Evolutionary conservation across 106 monocot genomes (phyloP).

Genomic region (Dactylorhiza incarnata): DNA sequence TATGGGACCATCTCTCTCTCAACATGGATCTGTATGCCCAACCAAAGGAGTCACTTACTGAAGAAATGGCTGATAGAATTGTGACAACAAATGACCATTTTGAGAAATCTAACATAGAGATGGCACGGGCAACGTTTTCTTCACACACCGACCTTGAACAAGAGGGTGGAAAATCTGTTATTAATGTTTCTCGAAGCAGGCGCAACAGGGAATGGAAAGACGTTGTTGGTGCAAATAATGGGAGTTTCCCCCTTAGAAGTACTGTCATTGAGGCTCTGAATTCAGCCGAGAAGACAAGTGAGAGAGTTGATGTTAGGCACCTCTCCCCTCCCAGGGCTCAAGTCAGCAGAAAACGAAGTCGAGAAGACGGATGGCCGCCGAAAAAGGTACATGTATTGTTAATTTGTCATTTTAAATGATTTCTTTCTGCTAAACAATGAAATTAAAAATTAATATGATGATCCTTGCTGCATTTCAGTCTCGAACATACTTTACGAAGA

Average conservation of each 20-base stretch:
- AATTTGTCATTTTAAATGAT: not conserved
- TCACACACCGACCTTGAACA: conserved; percentile 22
- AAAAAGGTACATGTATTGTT: conserved; percentile 36
- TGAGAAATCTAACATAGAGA: conserved; percentile 14
- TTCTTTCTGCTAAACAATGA: not conserved
- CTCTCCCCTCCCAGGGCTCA: conserved; percentile 33
- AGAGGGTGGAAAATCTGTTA: conserved; percentile 24
- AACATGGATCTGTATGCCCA: conserved; percentile 39
- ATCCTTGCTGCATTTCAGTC: not conserved
- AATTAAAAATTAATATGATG: not conserved
- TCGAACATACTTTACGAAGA: not conserved
- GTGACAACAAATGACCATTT: conserved; percentile 5
- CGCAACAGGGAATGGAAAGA: conserved; percentile 63
- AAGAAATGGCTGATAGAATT: conserved; percentile 8
- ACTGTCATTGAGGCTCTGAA: conserved; percentile 31
- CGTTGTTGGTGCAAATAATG: conserved; percentile 24
- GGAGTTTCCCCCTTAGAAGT: conserved; percentile 46
- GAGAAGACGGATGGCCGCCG: conserved; percentile 33
- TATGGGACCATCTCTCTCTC: conserved; percentile 67
- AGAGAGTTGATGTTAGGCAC: conserved; percentile 13
- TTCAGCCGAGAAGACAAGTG: conserved; percentile 19
- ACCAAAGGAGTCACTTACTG: conserved; percentile 16
- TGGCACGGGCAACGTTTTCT: conserved; percentile 6
- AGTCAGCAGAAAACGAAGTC: conserved; percentile 32
- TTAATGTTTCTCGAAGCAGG: conserved; percentile 35